Conservation (phyloP, 148 eudicot species). For the Linanthus parryae region DNA sequence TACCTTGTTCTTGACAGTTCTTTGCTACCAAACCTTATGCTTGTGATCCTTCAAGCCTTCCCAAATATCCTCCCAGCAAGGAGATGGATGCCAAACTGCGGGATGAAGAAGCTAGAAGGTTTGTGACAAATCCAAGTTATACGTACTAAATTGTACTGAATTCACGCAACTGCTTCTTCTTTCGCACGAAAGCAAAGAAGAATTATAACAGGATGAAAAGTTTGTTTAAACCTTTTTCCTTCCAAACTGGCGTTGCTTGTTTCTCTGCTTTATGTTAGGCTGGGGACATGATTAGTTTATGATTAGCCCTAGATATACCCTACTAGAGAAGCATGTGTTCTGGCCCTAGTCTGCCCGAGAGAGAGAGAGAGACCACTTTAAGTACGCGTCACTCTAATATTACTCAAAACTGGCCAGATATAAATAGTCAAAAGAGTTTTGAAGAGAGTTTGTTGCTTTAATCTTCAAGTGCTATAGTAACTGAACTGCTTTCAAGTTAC, state of each 20-base stretch:
- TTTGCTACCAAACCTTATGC: slow-evolving; percentile 69
- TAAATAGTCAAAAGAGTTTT: too few species aligned
- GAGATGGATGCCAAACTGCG: slow-evolving; percentile 85
- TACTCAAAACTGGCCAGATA: too few species aligned
- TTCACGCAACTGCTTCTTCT: background rate
- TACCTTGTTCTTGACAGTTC: slow-evolving; percentile 34
- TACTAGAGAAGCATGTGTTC: too few species aligned
- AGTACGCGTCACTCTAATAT: too few species aligned
- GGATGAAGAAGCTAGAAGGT: slow-evolving; percentile 84
- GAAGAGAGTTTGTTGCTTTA: too few species aligned
- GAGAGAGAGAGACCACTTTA: too few species aligned
- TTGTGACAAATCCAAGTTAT: background rate
- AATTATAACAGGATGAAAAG: background rate
- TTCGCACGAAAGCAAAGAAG: background rate
- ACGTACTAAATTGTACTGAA: too few species aligned
- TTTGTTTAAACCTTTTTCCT: background rate
- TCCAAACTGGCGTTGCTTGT: background rate
- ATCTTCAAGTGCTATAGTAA: too few species aligned
- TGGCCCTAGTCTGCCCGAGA: too few species aligned
- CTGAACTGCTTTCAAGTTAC: too few species aligned
- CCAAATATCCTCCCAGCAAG: slow-evolving; percentile 82
- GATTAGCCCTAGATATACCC: too few species aligned
- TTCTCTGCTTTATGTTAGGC: background rate
- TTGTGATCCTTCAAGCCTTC: slow-evolving; percentile 77
- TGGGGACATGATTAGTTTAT: too few species aligned